These are phyloP conservation scores for Phylloporus scabripes DNA, from an alignment of 768 basidiomycete genomes.

Conservation along the genomic window DNA sequence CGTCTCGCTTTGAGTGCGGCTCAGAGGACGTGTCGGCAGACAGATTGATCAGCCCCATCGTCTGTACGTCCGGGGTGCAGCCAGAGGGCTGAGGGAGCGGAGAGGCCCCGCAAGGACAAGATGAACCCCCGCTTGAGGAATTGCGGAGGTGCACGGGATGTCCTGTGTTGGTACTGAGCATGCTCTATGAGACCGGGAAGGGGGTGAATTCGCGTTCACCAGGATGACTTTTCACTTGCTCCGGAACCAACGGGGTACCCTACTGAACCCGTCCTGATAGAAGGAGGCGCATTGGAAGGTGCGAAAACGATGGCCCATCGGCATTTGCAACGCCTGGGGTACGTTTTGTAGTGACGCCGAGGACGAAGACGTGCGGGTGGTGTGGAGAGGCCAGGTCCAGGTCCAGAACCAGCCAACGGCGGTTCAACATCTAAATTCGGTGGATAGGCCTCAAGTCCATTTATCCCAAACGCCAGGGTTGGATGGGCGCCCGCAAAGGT, in stretches of 20 bases:
- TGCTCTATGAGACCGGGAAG: slow-evolving; percentile 30
- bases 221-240: too few species aligned
- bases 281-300: slow-evolving; percentile 24
- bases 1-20: slow-evolving; percentile 40
- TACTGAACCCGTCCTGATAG: slow-evolving; percentile 13
- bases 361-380: not conserved
- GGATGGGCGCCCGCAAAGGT: slow-evolving; percentile 16
- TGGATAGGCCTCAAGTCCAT: slow-evolving; percentile 20
- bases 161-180: slow-evolving; percentile 25
- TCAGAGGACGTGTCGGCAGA: slow-evolving; percentile 30
- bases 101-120: slow-evolving; percentile 24
- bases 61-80: slow-evolving; percentile 39
- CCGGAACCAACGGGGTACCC: slow-evolving; percentile 21
- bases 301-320: slow-evolving; percentile 17
- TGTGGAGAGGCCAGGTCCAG: not conserved
- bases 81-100: slow-evolving; percentile 36
- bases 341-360: slow-evolving; percentile 11
- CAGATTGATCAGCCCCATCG: slow-evolving; percentile 47
- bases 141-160: slow-evolving; percentile 41
- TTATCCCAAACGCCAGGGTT: slow-evolving; percentile 17
- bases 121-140: slow-evolving; percentile 27
- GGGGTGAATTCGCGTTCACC: slow-evolving; percentile 19
- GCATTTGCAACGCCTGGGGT: slow-evolving; percentile 11
- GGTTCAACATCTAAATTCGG: slow-evolving; percentile 2
- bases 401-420: slow-evolving; percentile 7